Conservation (phyloP, 1,284 basidiomycete species). For the Butyriboletus appendiculatus region DNA sequence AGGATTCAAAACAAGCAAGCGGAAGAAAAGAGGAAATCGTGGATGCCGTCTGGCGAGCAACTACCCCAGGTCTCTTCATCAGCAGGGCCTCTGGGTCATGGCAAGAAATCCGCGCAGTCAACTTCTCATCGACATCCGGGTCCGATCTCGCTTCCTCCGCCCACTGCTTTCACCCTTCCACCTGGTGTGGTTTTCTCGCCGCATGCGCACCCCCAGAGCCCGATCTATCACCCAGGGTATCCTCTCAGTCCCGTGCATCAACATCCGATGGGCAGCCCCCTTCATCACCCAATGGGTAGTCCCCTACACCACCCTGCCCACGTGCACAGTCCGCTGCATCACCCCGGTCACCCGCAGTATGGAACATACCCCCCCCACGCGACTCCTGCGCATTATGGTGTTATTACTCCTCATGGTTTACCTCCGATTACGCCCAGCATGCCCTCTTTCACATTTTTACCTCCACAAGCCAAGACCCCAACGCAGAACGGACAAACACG, state of each 20-base stretch:
- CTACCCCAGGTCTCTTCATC: conserved; percentile 12
- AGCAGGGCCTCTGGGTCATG: conserved; percentile 16
- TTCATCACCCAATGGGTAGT: conserved; percentile 34
- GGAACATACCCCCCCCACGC: conserved; percentile 39
- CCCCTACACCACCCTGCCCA: conserved; percentile 33
- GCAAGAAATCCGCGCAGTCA: conserved; percentile 29
- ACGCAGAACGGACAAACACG: conserved; percentile 21
- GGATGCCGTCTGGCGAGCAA: conserved; percentile 16
- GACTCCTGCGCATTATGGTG: conserved; percentile 36
- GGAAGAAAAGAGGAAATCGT: conserved; percentile 27
- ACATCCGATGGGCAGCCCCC: conserved; percentile 32
- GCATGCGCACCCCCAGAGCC: conserved; percentile 37
- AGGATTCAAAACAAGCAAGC: conserved; percentile 20
- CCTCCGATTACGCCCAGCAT: conserved; percentile 79
- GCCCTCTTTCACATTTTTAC: conserved; percentile 72
- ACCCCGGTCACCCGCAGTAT: conserved; percentile 37
- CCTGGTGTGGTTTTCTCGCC: conserved; percentile 37
- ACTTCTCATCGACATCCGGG: conserved; percentile 67
- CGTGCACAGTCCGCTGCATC: conserved; percentile 41
- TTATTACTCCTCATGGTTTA: conserved; percentile 65
- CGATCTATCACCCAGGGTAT: conserved; percentile 38
- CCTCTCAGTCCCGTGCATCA: conserved; percentile 27
- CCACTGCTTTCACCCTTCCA: conserved; percentile 45
- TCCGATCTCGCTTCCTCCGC: conserved; percentile 67
- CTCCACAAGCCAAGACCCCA: conserved; percentile 35